Conservation (phyloP, 306 rosid species). For the Dalbergia cochinchinensis region DNA sequence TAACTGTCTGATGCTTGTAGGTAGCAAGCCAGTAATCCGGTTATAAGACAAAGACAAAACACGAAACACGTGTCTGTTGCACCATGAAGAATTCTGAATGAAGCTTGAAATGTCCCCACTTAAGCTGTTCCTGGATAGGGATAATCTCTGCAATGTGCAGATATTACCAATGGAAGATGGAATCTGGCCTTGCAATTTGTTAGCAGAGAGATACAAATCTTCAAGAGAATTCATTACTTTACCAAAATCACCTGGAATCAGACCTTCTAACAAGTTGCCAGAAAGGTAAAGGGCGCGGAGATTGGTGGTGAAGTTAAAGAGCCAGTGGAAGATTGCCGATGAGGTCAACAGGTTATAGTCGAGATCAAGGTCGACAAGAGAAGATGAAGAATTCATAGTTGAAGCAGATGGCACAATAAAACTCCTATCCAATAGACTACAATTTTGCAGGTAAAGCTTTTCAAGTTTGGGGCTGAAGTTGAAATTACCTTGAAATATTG, state of each 20-base stretch:
- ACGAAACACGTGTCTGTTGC: not conserved
- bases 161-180: conserved; percentile 17
- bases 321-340: not conserved
- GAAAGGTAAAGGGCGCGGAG: not conserved
- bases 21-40: not conserved
- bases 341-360: not conserved
- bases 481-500: too few species aligned
- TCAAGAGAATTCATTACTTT: conserved; percentile 4
- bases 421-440: not conserved
- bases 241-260: not conserved
- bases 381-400: not conserved
- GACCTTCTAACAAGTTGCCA: not conserved
- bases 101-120: conserved; percentile 10
- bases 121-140: not conserved
- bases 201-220: accelerated
- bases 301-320: not conserved
- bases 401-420: not conserved
- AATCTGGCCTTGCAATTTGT: conserved; percentile 35
- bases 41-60: not conserved
- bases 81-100: not conserved
- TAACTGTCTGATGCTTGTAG: conserved; percentile 13
- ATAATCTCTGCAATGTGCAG: not conserved
- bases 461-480: not conserved
- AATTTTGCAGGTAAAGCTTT: not conserved
- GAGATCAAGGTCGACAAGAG: not conserved